A percentile compares a stretch with the other conserved stretches of the same genome.
These are phyloP conservation scores for Zasmidium angulare DNA, from an alignment of 2,329 filamentous ascomycete genomes.

Conservation along the genomic window DNA sequence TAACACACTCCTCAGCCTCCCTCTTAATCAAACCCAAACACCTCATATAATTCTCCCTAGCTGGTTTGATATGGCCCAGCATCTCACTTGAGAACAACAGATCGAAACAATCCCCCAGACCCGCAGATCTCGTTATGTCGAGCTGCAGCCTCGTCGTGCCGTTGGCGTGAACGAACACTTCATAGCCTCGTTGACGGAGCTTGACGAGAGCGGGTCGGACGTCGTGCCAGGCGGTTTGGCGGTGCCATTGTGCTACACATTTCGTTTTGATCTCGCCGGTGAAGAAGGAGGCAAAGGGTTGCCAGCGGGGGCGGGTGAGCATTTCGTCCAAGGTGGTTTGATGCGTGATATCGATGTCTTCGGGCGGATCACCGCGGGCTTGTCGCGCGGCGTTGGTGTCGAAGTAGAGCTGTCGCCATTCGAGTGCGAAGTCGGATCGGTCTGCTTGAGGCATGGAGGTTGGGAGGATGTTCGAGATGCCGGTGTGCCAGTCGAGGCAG, in stretches of 20 bases:
- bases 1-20: conserved; percentile 48
- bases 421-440: conserved; percentile 43
- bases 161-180: conserved; percentile 54
- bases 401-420: conserved; percentile 55
- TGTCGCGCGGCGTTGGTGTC: conserved; percentile 44
- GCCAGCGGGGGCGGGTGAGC: conserved; percentile 22
- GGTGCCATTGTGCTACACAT: conserved; percentile 45
- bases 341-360: conserved; percentile 56
- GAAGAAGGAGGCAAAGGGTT: not conserved
- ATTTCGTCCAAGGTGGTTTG: conserved; percentile 41
- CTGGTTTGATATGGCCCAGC: conserved; percentile 52
- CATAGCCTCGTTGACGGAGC: conserved; percentile 33
- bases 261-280: conserved; percentile 4
- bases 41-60: conserved; percentile 47
- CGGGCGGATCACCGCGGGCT: conserved; percentile 35
- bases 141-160: conserved; percentile 57
- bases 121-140: conserved; percentile 50
- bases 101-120: conserved; percentile 40
- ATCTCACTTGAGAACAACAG: conserved; percentile 56
- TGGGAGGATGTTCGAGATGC: conserved; percentile 12
- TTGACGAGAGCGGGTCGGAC: conserved; percentile 44
- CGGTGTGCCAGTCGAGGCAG: conserved; percentile 55
- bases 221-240: conserved; percentile 54
- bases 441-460: conserved; percentile 9
- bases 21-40: conserved; percentile 47